Evolutionary conservation across 805 yeast species (phyloP).

Genomic region (Wilhelminamyces savonicus): DNA sequence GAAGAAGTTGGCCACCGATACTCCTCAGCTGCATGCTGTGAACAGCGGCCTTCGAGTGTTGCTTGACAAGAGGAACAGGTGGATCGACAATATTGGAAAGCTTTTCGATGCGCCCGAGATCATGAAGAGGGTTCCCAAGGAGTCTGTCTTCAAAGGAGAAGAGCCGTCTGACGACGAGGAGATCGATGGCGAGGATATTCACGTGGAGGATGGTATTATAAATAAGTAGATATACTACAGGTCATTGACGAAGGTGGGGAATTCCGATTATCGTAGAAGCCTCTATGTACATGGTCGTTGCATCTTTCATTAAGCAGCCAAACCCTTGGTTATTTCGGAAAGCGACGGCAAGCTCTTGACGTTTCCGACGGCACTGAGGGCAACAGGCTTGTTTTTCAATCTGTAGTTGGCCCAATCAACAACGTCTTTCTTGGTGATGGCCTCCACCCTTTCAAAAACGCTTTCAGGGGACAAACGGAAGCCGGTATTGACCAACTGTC

Average conservation of each 20-base stretch:
- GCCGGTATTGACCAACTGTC: slow-evolving; percentile 95
- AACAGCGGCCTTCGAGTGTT: slow-evolving; percentile 73
- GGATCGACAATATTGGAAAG: slow-evolving; percentile 89
- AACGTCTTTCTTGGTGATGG: slow-evolving; percentile 73
- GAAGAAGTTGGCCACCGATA: slow-evolving; percentile 43
- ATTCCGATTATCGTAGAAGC: too few relatives aligned
- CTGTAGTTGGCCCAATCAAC: slow-evolving; percentile 84
- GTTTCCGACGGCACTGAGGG: slow-evolving; percentile 89
- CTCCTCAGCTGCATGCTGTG: slow-evolving; percentile 59
- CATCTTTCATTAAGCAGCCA: too few relatives aligned
- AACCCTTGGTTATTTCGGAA: slow-evolving; percentile 43
- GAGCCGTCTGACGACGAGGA: slow-evolving; percentile 27
- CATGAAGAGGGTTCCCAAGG: slow-evolving; percentile 72
- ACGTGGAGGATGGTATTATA: slow-evolving; percentile 16
- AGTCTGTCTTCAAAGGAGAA: slow-evolving; percentile 44
- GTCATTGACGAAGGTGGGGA: too few relatives aligned
- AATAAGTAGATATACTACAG: slow-evolving; percentile 7
- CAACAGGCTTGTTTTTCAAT: slow-evolving; percentile 70
- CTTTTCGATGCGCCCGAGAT: slow-evolving; percentile 60
- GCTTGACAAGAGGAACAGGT: slow-evolving; percentile 77
- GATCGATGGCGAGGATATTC: slow-evolving; percentile 21
- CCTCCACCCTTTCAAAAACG: slow-evolving; percentile 68
- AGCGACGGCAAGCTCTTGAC: slow-evolving; percentile 66
- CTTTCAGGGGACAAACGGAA: slow-evolving; percentile 66
- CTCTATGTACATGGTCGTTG: too few relatives aligned